Conservation (phyloP, 73 alveolate species). For the Symbiodinium pilosum region DNA sequence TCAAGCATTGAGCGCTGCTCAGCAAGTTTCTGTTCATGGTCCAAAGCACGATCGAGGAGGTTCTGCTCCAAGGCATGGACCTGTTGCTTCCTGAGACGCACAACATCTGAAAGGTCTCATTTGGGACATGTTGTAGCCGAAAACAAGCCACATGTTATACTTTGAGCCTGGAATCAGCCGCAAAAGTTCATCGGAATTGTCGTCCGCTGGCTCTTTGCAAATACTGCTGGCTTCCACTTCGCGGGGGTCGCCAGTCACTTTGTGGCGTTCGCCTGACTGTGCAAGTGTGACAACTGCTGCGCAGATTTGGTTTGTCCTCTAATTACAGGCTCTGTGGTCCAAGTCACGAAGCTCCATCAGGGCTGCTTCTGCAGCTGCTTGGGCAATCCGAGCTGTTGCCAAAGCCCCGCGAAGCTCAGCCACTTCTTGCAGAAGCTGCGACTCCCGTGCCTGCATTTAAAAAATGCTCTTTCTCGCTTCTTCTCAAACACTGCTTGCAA, state of each 20-base stretch:
- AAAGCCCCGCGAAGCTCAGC: conserved; percentile 7
- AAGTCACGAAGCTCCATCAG: not conserved
- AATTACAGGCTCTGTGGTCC: no score
- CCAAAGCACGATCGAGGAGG: not conserved
- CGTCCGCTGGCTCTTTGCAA: not conserved
- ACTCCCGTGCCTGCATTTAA: not conserved
- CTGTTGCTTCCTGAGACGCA: not conserved
- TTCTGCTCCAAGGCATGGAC: not conserved
- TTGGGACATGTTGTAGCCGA: not conserved
- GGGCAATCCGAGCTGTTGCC: conserved; percentile 9
- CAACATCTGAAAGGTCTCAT: not conserved
- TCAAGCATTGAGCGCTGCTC: not conserved
- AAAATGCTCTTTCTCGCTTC: no score
- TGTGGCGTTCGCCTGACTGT: no score
- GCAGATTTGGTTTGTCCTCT: no score
- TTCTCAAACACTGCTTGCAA: no score
- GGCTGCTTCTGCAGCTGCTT: not conserved
- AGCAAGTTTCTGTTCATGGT: not conserved
- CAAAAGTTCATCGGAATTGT: not conserved
- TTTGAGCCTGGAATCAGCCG: not conserved
- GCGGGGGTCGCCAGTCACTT: not conserved
- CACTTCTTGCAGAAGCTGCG: not conserved
- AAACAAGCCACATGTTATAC: not conserved
- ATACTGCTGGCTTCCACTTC: not conserved
- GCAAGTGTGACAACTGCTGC: no score